Percentiles rank a stretch among this genome's conserved stretches.
Conservation (phyloP, 257 asterid species). For the Petunia secreta region DNA sequence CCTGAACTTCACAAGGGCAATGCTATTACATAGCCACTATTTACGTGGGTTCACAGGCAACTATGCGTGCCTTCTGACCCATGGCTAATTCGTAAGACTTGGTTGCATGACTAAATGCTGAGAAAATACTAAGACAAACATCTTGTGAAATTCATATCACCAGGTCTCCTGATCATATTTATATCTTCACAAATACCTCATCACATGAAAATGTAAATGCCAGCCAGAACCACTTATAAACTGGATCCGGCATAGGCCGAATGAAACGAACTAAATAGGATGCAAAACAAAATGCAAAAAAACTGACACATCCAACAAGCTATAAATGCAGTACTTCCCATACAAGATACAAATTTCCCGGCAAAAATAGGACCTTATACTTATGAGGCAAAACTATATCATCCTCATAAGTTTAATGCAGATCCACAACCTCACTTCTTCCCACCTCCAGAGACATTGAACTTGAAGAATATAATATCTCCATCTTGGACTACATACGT, state of each 20-base stretch:
- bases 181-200: neutral
- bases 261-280: neutral
- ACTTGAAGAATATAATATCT: constrained; percentile 93
- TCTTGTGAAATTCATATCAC: neutral
- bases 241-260: neutral
- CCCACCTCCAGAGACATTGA: constrained; percentile 95
- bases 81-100: too few species aligned
- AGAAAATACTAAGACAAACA: neutral
- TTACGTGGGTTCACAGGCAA: too few species aligned
- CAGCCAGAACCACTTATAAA: constrained; percentile 14
- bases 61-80: too few species aligned
- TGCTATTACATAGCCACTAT: too few species aligned
- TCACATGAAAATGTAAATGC: neutral
- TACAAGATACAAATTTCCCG: neutral
- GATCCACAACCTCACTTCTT: constrained; percentile 64
- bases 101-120: neutral
- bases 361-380: neutral
- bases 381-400: constrained; percentile 1
- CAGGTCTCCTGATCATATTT: neutral
- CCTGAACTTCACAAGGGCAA: too few species aligned
- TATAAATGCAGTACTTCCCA: constrained; percentile 4
- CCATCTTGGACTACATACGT: constrained; percentile 93
- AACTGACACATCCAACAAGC: neutral
- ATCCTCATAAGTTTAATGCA: neutral
- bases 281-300: neutral